Conservation (phyloP, 225 moss, liverwort and hornwort species). For the Physcomitrellopsis africana region DNA sequence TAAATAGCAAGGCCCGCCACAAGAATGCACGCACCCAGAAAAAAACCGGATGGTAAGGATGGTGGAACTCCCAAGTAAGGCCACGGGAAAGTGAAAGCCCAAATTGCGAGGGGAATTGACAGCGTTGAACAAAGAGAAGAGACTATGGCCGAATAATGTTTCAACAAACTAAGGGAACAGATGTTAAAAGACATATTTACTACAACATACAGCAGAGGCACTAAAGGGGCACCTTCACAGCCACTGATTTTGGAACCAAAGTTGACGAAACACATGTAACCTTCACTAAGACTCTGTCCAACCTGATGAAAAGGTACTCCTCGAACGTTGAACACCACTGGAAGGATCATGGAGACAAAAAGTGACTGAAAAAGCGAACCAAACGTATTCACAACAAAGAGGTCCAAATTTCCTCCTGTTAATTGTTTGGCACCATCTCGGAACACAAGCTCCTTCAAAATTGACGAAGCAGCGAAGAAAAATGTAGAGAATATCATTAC, state of each 20-base stretch:
- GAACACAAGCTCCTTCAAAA: slow-evolving; percentile 48
- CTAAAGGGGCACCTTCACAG: slow-evolving; percentile 53
- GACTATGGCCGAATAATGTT: slow-evolving; percentile 58
- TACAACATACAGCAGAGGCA: slow-evolving; percentile 51
- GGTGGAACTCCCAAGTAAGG: slow-evolving; percentile 58
- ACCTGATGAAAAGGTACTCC: slow-evolving; percentile 52
- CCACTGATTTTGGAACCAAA: slow-evolving; percentile 33
- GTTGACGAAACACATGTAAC: slow-evolving; percentile 53
- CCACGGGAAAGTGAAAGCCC: slow-evolving; percentile 58
- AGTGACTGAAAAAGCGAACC: slow-evolving; percentile 54
- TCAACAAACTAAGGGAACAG: slow-evolving; percentile 51
- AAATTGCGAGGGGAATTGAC: slow-evolving; percentile 61
- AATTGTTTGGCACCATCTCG: slow-evolving; percentile 13
- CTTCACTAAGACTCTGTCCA: slow-evolving; percentile 46
- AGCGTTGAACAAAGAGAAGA: slow-evolving; percentile 48
- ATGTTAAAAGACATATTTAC: slow-evolving; percentile 59
- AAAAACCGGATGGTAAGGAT: slow-evolving; percentile 45
- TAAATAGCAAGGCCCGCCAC: slow-evolving; percentile 57
- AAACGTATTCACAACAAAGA: slow-evolving; percentile 69
- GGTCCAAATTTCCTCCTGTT: slow-evolving; percentile 52
- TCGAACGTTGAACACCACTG: slow-evolving; percentile 44
- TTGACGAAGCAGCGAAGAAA: slow-evolving; percentile 52
- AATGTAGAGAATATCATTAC: slow-evolving; percentile 52
- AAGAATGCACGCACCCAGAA: slow-evolving; percentile 54
- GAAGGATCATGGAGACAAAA: slow-evolving; percentile 62